phyloP scores from a whole-genome alignment of 2,329 filamentous ascomycete genomes.

The Pseudogymnoascus destructans region DNA sequence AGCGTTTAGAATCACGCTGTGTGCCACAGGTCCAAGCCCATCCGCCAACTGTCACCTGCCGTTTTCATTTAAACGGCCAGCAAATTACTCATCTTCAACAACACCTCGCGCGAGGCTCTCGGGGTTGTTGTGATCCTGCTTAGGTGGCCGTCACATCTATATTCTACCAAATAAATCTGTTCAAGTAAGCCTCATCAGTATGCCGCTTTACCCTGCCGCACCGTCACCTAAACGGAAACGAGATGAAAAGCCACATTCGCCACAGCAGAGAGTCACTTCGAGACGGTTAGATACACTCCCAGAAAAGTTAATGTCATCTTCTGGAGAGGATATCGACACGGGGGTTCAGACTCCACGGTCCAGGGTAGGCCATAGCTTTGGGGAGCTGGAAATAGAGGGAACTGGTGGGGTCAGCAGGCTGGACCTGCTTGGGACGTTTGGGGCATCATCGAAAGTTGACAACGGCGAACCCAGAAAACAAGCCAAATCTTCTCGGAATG shows the following conservation, averaged over 20 bases:
- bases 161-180: background rate
- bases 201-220: constrained; percentile 4
- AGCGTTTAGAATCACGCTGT: background rate
- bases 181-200: constrained; percentile 4
- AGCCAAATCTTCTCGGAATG: background rate
- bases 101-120: background rate
- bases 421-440: constrained; percentile 13
- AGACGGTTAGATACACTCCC: background rate
- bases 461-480: background rate
- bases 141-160: background rate
- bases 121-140: background rate
- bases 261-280: background rate
- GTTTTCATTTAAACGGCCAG: constrained; percentile 2
- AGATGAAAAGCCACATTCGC: constrained; percentile 6
- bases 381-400: constrained; percentile 22
- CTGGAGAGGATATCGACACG: background rate
- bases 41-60: background rate
- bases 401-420: constrained; percentile 16
- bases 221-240: constrained; percentile 8
- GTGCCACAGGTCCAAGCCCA: background rate
- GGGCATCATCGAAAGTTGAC: constrained; percentile 1
- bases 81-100: constrained; percentile 3
- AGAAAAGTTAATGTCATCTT: background rate
- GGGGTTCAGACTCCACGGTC: constrained; percentile 17
- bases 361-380: constrained; percentile 24